Conservation (phyloP, 306 rosid species). For the Castanea sativa region DNA sequence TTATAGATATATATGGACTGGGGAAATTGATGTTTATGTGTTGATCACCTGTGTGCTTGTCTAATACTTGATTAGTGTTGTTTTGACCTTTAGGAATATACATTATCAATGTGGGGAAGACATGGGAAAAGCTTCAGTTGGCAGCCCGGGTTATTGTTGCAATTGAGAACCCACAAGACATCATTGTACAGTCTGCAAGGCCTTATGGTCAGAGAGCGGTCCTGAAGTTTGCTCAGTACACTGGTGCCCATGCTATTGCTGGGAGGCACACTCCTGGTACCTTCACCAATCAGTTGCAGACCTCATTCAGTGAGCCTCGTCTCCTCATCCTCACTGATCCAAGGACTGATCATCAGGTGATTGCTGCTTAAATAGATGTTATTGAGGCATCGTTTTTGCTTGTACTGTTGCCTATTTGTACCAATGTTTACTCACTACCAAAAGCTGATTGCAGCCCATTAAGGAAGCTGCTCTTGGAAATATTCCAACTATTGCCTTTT, state of each 20-base stretch:
- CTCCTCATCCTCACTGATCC: constrained; percentile 91
- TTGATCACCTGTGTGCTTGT: background rate
- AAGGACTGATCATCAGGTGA: constrained; percentile 90
- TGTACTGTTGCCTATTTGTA: background rate
- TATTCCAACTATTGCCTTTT: constrained; percentile 88
- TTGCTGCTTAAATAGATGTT: background rate
- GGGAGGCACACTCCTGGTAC: constrained; percentile 92
- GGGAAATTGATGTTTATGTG: background rate
- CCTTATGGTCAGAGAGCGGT: constrained; percentile 89
- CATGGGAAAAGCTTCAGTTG: constrained; percentile 77
- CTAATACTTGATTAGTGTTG: background rate
- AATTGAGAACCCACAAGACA: constrained; percentile 82
- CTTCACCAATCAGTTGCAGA: constrained; percentile 87
- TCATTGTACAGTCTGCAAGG: constrained; percentile 75
- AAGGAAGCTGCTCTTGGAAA: constrained; percentile 93
- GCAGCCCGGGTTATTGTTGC: constrained; percentile 88
- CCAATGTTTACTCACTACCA: background rate
- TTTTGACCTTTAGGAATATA: constrained; percentile 54
- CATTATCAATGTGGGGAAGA: constrained; percentile 74
- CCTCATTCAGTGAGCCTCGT: constrained; percentile 85
- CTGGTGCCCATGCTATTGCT: constrained; percentile 80
- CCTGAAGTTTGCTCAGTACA: constrained; percentile 77
- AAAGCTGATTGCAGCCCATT: constrained; percentile 60
- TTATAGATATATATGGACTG: background rate
- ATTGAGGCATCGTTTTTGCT: background rate